Evolutionary conservation across 2,329 filamentous ascomycete genomes (phyloP), one percentile per base, ranked within the genome.

Genomic region (Aspergillus japonicus): DNA sequence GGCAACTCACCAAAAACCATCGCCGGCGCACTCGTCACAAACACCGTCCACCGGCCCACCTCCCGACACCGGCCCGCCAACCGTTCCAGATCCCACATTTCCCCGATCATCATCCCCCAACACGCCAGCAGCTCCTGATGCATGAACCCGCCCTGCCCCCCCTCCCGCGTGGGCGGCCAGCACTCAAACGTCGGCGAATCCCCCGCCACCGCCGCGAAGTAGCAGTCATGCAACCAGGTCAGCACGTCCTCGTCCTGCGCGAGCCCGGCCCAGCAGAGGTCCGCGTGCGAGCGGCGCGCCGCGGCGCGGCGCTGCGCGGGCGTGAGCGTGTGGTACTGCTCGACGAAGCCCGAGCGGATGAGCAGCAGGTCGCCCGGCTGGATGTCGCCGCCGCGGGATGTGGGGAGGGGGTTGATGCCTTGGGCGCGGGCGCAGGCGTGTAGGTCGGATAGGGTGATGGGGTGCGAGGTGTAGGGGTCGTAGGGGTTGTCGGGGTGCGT

Each of bases 191-290:
- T 79, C 21, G 83, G 84, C 12, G 81, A 77, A 69, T 91, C 89
- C 0, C 86, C 85, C 0, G 83, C 86, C 1, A 89, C 87, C 0
- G 84, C 85, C 0, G 87, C 80, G 65, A 91, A 90, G 55, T 87
- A 86, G 64, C 82, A 84, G 68, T 91, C 86, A 77, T 89, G 88
- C 60, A 91, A 63, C 87, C 88, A 91, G 56, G 84, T 82, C 7
- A 85, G 76, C 4, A 87, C 81, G 49, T 82, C 81, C 51, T 84
- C 74, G 53, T 84, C 82, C 63, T 84, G 82, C 50, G 78, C 78
- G 3, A 86, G 58, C 0, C 84, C 83, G 0, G 79, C 80, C 67
- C 80, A 85, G 8, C 73, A 57, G 52, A 79, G 71, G 3, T 77
- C 73, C 7, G 77, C 78, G 47, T 77, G 75, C 48, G 56, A 61